phyloP scores from a whole-genome alignment of 257 asterid genomes.

The Solanum appendiculatum region DNA sequence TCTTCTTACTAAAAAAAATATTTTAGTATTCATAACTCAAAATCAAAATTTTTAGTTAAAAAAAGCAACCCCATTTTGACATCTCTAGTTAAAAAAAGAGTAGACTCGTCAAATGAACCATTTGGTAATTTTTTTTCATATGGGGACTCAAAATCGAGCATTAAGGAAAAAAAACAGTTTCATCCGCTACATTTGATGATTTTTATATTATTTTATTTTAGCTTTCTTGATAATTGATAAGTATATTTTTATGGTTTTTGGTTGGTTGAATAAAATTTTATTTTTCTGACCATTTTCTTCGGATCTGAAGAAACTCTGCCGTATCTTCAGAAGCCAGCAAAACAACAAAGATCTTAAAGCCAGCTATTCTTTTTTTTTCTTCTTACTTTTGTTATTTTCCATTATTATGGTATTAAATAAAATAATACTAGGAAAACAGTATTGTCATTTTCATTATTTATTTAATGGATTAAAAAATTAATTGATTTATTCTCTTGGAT shows the following conservation, averaged over 20 bases:
- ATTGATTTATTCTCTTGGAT: slow-evolving; percentile 55
- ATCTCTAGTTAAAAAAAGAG: neutral
- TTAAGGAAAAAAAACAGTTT: neutral
- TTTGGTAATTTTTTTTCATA: too few relatives aligned
- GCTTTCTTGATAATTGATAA: neutral
- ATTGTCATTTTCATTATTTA: neutral
- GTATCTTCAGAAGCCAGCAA: slow-evolving; percentile 51
- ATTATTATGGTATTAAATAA: neutral
- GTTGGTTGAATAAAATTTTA: neutral
- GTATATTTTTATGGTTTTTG: neutral
- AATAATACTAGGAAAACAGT: neutral
- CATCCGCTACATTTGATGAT: neutral
- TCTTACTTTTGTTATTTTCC: neutral
- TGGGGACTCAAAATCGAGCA: neutral
- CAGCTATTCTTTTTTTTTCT: slow-evolving; percentile 15
- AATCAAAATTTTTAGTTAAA: too few relatives aligned
- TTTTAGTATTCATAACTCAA: too few relatives aligned
- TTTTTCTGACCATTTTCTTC: slow-evolving; percentile 55
- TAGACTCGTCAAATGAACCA: too few relatives aligned
- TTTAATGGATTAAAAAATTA: slow-evolving; percentile 29
- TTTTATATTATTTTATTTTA: neutral
- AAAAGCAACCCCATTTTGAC: too few relatives aligned
- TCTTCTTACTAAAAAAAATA: too few relatives aligned
- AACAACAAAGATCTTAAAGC: slow-evolving; percentile 56
- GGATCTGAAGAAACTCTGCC: slow-evolving; percentile 72